Percentiles rank a stretch among this genome's conserved stretches.
Evolutionary conservation across 31 red algal genomes (phyloP).

Genomic region (Asparagopsis taxiformis): DNA sequence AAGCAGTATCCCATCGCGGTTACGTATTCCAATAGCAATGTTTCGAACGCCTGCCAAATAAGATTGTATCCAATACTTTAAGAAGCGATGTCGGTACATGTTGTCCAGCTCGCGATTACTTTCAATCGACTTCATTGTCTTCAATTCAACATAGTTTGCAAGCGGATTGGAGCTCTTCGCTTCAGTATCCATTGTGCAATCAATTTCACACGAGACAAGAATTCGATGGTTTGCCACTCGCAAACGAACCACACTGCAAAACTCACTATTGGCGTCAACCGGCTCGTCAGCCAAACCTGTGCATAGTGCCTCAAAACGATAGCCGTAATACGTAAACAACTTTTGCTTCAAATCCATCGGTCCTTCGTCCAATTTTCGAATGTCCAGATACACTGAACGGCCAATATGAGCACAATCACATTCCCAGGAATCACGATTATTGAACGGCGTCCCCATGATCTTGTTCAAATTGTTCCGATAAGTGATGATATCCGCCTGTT

Average conservation of each 20-base stretch:
- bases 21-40: constrained; percentile 64
- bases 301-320: constrained; percentile 84
- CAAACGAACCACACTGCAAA: constrained; percentile 67
- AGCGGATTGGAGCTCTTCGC: constrained; percentile 1
- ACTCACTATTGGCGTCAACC: constrained; percentile 87
- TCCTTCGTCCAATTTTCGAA: constrained; percentile 33
- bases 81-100: constrained; percentile 51
- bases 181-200: constrained; percentile 36
- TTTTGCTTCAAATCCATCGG: not conserved
- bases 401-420: constrained; percentile 54
- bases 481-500: constrained; percentile 72
- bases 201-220: constrained; percentile 75
- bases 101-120: constrained; percentile 37
- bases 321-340: constrained; percentile 74
- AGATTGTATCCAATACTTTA: constrained; percentile 87
- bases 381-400: constrained; percentile 61
- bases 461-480: constrained; percentile 95
- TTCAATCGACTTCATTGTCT: constrained; percentile 43
- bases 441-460: constrained; percentile 70
- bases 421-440: constrained; percentile 64
- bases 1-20: constrained; percentile 35
- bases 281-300: constrained; percentile 43
- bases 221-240: constrained; percentile 71
- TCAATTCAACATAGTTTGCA: constrained; percentile 72
- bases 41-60: constrained; percentile 76